Base-by-base conservation (phyloP, 192 early-diverging fungal species). In the Coemansia sp. region DNA sequence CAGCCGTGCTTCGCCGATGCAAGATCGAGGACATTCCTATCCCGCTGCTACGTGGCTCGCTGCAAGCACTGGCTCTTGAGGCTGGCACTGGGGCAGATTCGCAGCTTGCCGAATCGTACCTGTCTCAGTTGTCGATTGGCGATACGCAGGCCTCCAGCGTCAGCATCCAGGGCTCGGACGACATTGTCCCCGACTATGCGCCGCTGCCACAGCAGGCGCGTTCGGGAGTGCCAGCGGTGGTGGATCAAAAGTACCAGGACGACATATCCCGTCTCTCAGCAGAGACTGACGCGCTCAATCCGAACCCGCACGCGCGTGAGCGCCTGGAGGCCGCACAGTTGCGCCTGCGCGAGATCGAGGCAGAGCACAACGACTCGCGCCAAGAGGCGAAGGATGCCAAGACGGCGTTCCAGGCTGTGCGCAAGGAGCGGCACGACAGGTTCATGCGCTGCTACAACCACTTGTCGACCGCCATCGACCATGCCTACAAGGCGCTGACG, bases 401-500 rank as follows among this genome's bases (percentile, higher is more conserved):
- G 73, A 88, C 95, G 49, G 79, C 71, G 32, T 99, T 98, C 78
- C 82, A 86, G 38, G 73, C 75, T 0, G 86, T 99, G 27, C 95
- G 94, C 67, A 63, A 47, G 62, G 51, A 83, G 66, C 86, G 94
- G 63, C 91, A 91, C 71, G 82, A 90, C 35, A 63, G 65, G 14
- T 99, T 99, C 67, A 83, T 90, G 64, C 83, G 83, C 29, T 94
- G 96, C 40, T 99, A 90, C 84, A 86, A 79, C 59, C 95, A 99
- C 67, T 90, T 99, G 62, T 86, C 91, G 22, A 92, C 92, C 39
- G 89, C 89, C 20, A 99, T 99, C 84, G 96, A 98, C 80, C 86
- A 86, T 54, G 90, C 98, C 22, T 99, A 99, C 85, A 98, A 98
- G 75, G 94, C 96, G 35, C 84, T 99, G 27, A 99, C 98, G 7